Base-by-base conservation (phyloP, 2,329 filamentous ascomycete genomes). In the Cladosporium cucumerinum region DNA sequence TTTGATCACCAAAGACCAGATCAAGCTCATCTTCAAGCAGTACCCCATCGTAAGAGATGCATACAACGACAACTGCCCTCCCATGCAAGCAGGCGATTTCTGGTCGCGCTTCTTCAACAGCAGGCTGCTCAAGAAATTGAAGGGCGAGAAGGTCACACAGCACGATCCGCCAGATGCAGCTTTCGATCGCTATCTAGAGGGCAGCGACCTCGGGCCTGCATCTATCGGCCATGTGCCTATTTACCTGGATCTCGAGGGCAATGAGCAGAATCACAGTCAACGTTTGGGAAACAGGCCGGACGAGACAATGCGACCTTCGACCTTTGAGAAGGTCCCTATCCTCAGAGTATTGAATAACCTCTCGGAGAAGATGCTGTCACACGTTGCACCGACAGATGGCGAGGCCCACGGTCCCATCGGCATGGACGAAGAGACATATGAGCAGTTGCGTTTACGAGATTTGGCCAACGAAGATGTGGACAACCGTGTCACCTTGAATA, bases 91-190 rank as follows among this genome's bases (percentile, higher is more conserved):
- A 72, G 83, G 84, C 64, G 87, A 92, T 58, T 99, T 99, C 75
- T 99, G 94, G 93, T 90, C 90, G 6, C 86, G 92, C 16, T 99
- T 99, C 79, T 98, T 99, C 76, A 87, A 93, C 67, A 97, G 92
- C 77, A 87, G 91, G 64, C 81, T 99, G 10, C 92, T 93, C 69
- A 97, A 97, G 79, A 94, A 93, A 74, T 81, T 99, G 64, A 91
- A 93, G 65, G 95, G 96, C 43, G 93, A 98, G 78, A 90, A 92
- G 61, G 87, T 96, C 52, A 87, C 86, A 0, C 92, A 94, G 10
- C 85, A 84, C 4, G 94, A 97, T 75, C 82, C 87, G 18, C 85
- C 86, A 10, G 93, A 98, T 77, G 83, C 87, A 21, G 82, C 95
- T 10, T 89, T 98, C 67, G 95, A 98, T 77, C 89, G 89, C 69